Evolutionary conservation across 2,329 filamentous ascomycete species (phyloP).

Genomic region (Aspergillus caelatus): DNA sequence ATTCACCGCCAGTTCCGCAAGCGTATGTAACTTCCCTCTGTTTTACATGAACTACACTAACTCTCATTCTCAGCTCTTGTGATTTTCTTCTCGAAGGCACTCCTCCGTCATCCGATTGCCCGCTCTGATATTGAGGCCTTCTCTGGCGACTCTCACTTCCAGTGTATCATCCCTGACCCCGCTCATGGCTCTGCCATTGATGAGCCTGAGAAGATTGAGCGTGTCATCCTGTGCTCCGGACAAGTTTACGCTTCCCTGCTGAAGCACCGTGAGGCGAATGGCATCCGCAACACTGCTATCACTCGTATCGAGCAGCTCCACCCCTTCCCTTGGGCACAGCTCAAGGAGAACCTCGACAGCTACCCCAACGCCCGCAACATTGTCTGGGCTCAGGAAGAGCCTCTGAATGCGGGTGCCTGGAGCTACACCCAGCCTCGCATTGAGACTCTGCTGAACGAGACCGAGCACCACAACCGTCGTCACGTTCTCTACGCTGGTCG

Average conservation of each 20-base stretch:
- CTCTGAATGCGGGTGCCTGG: constrained; percentile 95
- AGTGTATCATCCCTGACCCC: constrained; percentile 92
- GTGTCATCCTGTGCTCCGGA: constrained; percentile 90
- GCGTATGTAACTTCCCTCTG: constrained; percentile 63
- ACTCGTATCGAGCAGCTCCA: constrained; percentile 97
- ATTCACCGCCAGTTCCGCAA: constrained; percentile 99
- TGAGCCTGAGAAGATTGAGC: constrained; percentile 82
- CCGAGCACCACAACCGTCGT: constrained; percentile 85
- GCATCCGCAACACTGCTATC: constrained; percentile 87
- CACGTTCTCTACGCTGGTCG: constrained; percentile 97
- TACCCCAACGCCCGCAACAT: constrained; percentile 98
- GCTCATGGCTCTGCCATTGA: constrained; percentile 79
- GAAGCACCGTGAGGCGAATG: constrained; percentile 87
- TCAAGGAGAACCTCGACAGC: constrained; percentile 93
- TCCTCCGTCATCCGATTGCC: constrained; percentile 90
- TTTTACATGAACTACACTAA: constrained; percentile 16
- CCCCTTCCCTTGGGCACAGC: constrained; percentile 97
- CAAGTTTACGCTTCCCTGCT: constrained; percentile 89
- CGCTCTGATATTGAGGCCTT: constrained; percentile 91
- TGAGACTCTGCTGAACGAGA: constrained; percentile 93
- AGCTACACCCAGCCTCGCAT: constrained; percentile 96
- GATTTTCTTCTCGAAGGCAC: constrained; percentile 97
- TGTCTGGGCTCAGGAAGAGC: constrained; percentile 97
- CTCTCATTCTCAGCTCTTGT: constrained; percentile 67
- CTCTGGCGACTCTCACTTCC: constrained; percentile 86